These are phyloP conservation scores for Coleophoma eucalyptorum DNA, from an alignment of 2,329 filamentous ascomycete species.

Conservation along the genomic window DNA sequence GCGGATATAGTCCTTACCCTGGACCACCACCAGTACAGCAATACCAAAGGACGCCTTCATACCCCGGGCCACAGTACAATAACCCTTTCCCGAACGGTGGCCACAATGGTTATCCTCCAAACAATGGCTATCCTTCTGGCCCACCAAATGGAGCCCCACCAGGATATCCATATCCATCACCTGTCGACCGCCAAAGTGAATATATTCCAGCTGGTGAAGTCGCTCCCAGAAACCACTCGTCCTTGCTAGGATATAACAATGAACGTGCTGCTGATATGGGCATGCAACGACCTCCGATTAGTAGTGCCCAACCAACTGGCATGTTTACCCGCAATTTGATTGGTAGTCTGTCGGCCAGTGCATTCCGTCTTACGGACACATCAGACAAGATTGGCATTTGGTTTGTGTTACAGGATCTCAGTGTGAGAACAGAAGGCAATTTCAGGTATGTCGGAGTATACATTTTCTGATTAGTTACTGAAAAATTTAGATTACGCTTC, in stretches of 20 bases:
- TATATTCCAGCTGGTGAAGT: conserved; percentile 3
- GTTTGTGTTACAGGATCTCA: conserved; percentile 95
- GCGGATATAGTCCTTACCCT: neutral
- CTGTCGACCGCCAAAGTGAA: conserved; percentile 9
- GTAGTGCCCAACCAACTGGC: conserved; percentile 52
- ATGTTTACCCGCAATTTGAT: conserved; percentile 97
- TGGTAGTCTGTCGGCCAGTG: conserved; percentile 84
- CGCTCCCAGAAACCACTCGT: neutral
- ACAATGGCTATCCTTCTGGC: conserved; percentile 10
- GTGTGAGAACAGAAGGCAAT: conserved; percentile 84
- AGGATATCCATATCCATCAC: neutral
- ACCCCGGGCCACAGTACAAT: neutral
- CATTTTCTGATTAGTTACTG: neutral
- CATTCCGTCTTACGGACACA: conserved; percentile 77
- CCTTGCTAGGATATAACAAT: neutral
- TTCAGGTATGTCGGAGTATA: conserved; percentile 65
- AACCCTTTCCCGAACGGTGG: neutral
- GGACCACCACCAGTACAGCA: conserved; percentile 19
- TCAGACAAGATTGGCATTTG: conserved; percentile 82
- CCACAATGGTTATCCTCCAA: conserved; percentile 2
- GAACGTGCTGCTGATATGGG: conserved; percentile 10
- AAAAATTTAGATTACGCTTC: conserved; percentile 49
- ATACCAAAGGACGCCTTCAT: neutral
- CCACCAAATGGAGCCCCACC: neutral
- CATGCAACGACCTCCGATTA: conserved; percentile 15